Evolutionary conservation across 1,139 yeast genomes (phyloP), one percentile per base, ranked within the genome.

Genomic region (Meyerozyma sp.): DNA sequence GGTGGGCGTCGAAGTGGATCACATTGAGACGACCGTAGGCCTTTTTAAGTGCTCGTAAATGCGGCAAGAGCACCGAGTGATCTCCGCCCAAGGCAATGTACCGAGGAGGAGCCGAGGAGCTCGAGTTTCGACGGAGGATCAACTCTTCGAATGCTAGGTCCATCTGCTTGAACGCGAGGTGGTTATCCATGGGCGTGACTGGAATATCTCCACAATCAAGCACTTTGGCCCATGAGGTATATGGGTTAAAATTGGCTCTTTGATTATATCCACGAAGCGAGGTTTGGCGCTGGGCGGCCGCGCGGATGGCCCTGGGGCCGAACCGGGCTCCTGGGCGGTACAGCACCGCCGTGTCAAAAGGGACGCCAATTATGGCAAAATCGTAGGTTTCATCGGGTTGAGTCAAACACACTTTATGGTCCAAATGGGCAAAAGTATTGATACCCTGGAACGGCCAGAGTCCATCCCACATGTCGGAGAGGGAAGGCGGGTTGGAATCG

Each of bases 151-250:
- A 84, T 0, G 81, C 94, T 53, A 68, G 63, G 8, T 80, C 74
- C 93, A 85, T 84, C 61, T 84, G 91, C 52, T 72, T 68, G 55
- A 84, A 73, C 0, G 91, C 93, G 48, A 85, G 63, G 16, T 63
- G 55, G 56, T 84, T 84, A 58, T 85, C 93, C 82, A 84, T 80
- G 13, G 93, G 93, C 1, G 89, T 73, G 14, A 84, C 80, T 1
- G 93, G 91, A 41, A 85, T 78, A 61, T 85, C 94, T n/a, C 88
- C 89, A 65, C 94, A 85, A 62, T 85, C 94, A 23, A 84, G 52
- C 14, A 85, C 65, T 40, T 65, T 73, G 20, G 91, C 90, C 89
- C 91, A 83, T 42, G 75, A 64, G 29, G 63, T 60, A 57, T 82
- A 85, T 1, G 90, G 90, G 51, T 84, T 83, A 48, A 75, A 65